Base-by-base conservation (phyloP, 345 rosid species). In the Hirschfeldia incana region DNA sequence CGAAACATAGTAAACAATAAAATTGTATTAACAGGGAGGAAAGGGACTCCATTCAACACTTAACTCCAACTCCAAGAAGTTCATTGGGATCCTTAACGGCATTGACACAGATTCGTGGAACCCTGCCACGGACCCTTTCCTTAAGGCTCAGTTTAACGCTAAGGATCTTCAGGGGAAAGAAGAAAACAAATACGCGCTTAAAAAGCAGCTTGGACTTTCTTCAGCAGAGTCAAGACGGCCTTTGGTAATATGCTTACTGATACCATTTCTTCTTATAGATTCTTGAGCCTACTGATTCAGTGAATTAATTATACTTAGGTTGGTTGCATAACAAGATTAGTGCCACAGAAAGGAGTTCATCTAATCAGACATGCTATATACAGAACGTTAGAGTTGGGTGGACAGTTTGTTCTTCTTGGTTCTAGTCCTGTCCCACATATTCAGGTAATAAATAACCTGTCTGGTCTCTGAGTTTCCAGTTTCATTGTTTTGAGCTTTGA, bases 341-440 rank as follows among this genome's bases (percentile, higher is more conserved):
- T 95, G 65, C 99, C 99, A 39, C 99, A 95, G 67, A 95, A 95
- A 84, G 98, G 98, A 27, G 91, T 92, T 58, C 98, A 92, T 86
- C 92, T 95, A 81, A 95, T 95, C 84, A 91, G 97, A 78, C 97
- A 95, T 80, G 96, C 99, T 37, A 88, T 95, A 70, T 91, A 91
- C 82, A 83, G 90, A 84, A 91, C 99, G 8, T 64, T 95, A 81
- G 98, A 95, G 87, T 84, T 95, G 79, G 99, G 97, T 16, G 97
- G 99, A 79, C 98, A 95, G 67, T 95, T 92, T 83, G 82, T 92
- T 34, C 96, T 95, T 75, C 98, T 95, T 57, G 99, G 99, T 80
- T 92, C 99, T 74, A 95, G 98, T 75, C 99, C 99, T 15, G 90
- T 95, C 68, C 82, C 91, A 9, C 96, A 91, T 78, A 95, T 95